Conservation (phyloP, 768 basidiomycete genomes). For the Macrolepiota albuminosa region DNA sequence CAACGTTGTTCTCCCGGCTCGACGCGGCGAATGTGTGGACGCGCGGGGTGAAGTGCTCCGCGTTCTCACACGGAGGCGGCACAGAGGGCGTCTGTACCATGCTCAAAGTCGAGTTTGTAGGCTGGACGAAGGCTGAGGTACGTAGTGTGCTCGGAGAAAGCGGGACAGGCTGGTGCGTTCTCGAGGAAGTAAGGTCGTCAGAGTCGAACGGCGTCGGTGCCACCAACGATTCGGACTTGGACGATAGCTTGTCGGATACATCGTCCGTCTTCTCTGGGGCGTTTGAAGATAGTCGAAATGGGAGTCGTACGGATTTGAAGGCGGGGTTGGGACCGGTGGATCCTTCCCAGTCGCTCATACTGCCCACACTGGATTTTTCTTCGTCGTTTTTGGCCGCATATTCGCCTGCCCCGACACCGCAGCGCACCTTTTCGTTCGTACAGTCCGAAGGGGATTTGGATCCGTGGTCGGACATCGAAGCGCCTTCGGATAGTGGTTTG, state of each 20-base stretch:
- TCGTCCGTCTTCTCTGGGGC: slow-evolving; percentile 25
- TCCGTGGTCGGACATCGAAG: slow-evolving; percentile 25
- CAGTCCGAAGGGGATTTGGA: slow-evolving; percentile 23
- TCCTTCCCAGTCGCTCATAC: slow-evolving; percentile 61
- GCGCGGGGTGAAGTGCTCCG: slow-evolving; percentile 52
- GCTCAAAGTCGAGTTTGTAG: slow-evolving; percentile 65
- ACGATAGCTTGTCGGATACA: slow-evolving; percentile 25
- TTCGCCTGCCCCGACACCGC: slow-evolving; percentile 10
- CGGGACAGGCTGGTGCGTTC: slow-evolving; percentile 68
- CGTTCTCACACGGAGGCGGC: slow-evolving; percentile 44
- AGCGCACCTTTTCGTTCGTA: slow-evolving; percentile 10
- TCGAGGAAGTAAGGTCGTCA: slow-evolving; percentile 46
- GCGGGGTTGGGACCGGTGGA: slow-evolving; percentile 31
- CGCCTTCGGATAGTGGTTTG: slow-evolving; percentile 15
- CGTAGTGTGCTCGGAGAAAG: slow-evolving; percentile 66
- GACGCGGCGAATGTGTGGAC: slow-evolving; percentile 69
- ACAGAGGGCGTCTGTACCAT: slow-evolving; percentile 56
- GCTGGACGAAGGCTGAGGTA: slow-evolving; percentile 68
- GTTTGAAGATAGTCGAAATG: slow-evolving; percentile 10
- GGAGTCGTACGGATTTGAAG: slow-evolving; percentile 12
- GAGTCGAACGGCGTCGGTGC: slow-evolving; percentile 19
- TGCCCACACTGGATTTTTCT: slow-evolving; percentile 77
- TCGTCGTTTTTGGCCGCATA: slow-evolving; percentile 33
- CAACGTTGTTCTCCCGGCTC: slow-evolving; percentile 64
- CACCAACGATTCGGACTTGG: slow-evolving; percentile 22